Percentiles rank a stretch among this genome's conserved stretches.
These are phyloP conservation scores for Paratinospora sagittata DNA, from an alignment of 164 flowering plant genomes.

Conservation along the genomic window DNA sequence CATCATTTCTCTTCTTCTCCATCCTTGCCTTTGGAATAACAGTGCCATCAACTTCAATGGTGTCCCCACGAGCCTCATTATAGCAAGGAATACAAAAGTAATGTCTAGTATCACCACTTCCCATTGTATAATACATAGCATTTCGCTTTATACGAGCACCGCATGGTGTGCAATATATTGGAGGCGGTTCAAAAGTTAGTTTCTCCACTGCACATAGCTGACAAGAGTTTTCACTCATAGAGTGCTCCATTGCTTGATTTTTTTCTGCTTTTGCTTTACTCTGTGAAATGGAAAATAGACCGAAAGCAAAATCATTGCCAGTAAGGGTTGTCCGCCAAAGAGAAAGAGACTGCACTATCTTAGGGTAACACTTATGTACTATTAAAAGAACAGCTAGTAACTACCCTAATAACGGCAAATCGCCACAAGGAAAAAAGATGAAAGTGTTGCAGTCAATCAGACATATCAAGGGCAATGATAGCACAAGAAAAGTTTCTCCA, in stretches of 20 bases:
- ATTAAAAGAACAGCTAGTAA: too few relatives aligned
- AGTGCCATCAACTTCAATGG: constrained; percentile 65
- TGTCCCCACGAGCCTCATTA: constrained; percentile 87
- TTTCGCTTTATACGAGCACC: constrained; percentile 91
- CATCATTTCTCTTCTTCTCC: constrained; percentile 95
- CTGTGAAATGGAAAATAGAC: constrained; percentile 31
- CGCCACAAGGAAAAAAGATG: too few relatives aligned
- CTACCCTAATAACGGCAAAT: too few relatives aligned
- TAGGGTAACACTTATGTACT: too few relatives aligned
- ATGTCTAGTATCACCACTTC: constrained; percentile 86
- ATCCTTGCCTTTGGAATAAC: constrained; percentile 55
- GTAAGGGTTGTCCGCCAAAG: neutral
- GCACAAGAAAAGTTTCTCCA: neutral
- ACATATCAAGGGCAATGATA: neutral
- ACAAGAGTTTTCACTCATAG: constrained; percentile 96
- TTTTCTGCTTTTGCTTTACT: constrained; percentile 97
- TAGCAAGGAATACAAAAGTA: constrained; percentile 92
- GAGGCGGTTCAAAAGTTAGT: constrained; percentile 97
- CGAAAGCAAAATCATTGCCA: neutral
- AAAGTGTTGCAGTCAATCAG: too few relatives aligned
- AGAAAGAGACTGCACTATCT: neutral
- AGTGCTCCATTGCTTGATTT: constrained; percentile 90
- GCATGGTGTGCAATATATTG: constrained; percentile 85
- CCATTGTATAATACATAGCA: constrained; percentile 80
- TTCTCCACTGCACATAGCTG: constrained; percentile 98